A percentile compares a stretch with the other conserved stretches of the same genome.
Conservation (phyloP, 139 green algal species). For the Parachlorella kessleri region DNA sequence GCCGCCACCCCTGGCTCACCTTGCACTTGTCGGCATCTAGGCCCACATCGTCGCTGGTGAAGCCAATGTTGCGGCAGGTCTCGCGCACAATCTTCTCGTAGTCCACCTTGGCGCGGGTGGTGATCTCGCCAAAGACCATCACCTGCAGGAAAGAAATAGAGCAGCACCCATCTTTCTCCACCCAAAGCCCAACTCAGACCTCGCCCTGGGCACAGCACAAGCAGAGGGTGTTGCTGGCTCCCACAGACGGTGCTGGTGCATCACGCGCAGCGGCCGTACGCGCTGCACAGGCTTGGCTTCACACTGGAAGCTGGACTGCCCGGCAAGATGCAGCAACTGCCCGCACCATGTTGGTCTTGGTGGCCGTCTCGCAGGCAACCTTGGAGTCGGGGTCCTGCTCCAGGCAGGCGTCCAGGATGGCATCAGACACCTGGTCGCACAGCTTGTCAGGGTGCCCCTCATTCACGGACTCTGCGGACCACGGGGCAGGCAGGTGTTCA, state of each 20-base stretch:
- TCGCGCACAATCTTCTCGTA: constrained; percentile 92
- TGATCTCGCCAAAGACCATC: constrained; percentile 99
- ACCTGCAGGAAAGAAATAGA: constrained; percentile 48
- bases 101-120: constrained; percentile 98
- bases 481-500: background rate
- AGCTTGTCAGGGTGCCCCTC: constrained; percentile 98
- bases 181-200: too few relatives aligned
- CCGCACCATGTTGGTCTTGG: constrained; percentile 97
- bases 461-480: constrained; percentile 74
- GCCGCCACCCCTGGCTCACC: constrained; percentile 42
- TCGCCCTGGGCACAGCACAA: too few relatives aligned
- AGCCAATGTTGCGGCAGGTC: constrained; percentile 89
- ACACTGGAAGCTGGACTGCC: too few relatives aligned
- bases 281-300: too few relatives aligned
- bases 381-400: constrained; percentile 95
- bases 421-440: constrained; percentile 96
- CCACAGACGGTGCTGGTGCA: too few relatives aligned
- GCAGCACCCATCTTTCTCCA: too few relatives aligned
- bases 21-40: constrained; percentile 98
- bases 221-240: too few relatives aligned
- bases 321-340: too few relatives aligned
- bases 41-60: constrained; percentile 93
- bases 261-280: too few relatives aligned
- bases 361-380: constrained; percentile 98
- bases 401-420: constrained; percentile 97